These are phyloP conservation scores for Cercospora brassicicola DNA, from an alignment of 2,329 filamentous ascomycete genomes.

Conservation along the genomic window DNA sequence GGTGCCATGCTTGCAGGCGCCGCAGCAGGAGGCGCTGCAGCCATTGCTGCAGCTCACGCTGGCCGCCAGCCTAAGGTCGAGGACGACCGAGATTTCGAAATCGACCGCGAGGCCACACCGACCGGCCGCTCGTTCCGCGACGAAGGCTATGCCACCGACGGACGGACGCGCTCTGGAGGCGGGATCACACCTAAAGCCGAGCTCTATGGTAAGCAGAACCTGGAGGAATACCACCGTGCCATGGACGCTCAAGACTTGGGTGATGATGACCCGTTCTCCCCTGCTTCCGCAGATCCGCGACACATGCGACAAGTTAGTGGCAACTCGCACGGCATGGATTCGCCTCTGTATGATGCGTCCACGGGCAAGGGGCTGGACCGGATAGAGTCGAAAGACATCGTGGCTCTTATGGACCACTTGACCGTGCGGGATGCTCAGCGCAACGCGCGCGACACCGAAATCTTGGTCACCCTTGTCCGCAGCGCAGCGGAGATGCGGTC, in stretches of 20 bases:
- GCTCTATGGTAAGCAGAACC: slow-evolving; percentile 57
- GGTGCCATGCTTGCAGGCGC: slow-evolving; percentile 27
- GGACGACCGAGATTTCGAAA: slow-evolving; percentile 30
- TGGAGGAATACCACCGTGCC: slow-evolving; percentile 53
- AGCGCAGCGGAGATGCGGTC: slow-evolving; percentile 96
- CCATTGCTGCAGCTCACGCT: slow-evolving; percentile 26
- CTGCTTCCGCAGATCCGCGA: slow-evolving; percentile 50
- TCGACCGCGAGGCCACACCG: slow-evolving; percentile 37
- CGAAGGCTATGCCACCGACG: slow-evolving; percentile 87
- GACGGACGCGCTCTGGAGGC: slow-evolving; percentile 52
- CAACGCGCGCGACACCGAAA: slow-evolving; percentile 94
- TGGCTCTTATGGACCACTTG: slow-evolving; percentile 96
- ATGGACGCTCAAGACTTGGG: slow-evolving; percentile 46
- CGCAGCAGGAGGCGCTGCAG: slow-evolving; percentile 33
- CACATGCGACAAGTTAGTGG: slow-evolving; percentile 73
- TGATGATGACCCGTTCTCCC: slow-evolving; percentile 62
- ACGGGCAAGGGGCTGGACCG: slow-evolving; percentile 84
- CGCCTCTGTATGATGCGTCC: slow-evolving; percentile 85
- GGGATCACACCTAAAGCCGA: slow-evolving; percentile 48
- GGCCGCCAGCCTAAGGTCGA: slow-evolving; percentile 43
- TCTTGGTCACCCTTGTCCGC: slow-evolving; percentile 87
- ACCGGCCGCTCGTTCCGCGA: slow-evolving; percentile 67
- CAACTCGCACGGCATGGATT: slow-evolving; percentile 86
- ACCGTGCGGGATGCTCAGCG: slow-evolving; percentile 96
- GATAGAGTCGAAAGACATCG: slow-evolving; percentile 94